Evolutionary conservation across 2,329 filamentous ascomycete genomes (phyloP), one percentile per base, ranked within the genome.

Genomic region (Niveomyces coronatus): DNA sequence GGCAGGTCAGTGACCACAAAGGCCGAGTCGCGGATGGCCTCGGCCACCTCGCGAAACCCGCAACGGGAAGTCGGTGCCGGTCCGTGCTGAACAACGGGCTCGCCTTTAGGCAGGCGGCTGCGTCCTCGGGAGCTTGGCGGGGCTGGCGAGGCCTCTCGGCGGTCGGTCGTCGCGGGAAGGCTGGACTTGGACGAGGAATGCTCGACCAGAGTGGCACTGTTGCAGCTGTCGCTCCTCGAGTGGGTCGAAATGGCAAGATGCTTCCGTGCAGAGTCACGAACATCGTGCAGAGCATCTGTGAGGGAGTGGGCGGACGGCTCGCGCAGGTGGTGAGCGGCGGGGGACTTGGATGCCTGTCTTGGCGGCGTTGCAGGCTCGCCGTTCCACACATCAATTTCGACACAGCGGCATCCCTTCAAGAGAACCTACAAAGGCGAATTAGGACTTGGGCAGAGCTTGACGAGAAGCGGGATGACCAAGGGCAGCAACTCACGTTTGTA

Each of bases 331-430:
- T 63, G 59, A 9, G 50, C 51, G 41, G 58, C 60, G 13, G 60
- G 56, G 1, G 63, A 60, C 32, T 58, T 65, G 19, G 61, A 58
- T 16, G 53, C 45, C 27, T 42, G 48, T 5, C 54, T 56, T 5
- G 54, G 56, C n/a, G n/a, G n/a, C 4, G 58, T 53, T 30, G 56
- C 57, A 14, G 64, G 56, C 44, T 73, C 65, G 10, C 86, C 85
- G 57, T 95, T 85, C 84, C 88, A 94, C 3, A 95, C 86, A 53
- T 95, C 89, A 39, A 95, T 91, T 57, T 95, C 88, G 32, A 95
- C 86, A 53, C 87, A 95, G 44, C 88, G 78, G 53, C 88, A 94
- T 33, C 85, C 84, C 36, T 77, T 72, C 24, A 74, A 67, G 10
- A 95, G 74, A 10, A 83, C 81, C 72, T 85, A 29, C 49, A 26